Evolutionary conservation across 768 basidiomycete genomes (phyloP).

Genomic region (Hypsizygus marmoreus): DNA sequence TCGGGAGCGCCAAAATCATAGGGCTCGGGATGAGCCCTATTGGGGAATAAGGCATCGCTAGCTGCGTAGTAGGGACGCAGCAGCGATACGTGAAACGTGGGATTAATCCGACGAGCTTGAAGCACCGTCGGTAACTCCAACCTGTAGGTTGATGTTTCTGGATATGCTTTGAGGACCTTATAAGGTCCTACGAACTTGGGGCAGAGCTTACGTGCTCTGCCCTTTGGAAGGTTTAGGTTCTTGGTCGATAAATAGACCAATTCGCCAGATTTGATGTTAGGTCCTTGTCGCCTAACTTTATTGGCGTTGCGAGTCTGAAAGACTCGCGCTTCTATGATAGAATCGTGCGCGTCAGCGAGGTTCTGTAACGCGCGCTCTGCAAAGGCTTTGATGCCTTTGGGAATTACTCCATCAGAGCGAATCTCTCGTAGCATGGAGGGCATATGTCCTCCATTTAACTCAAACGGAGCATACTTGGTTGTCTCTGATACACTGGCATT

Average conservation of each 20-base stretch:
- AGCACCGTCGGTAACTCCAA: constrained; percentile 11
- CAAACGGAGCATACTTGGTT: constrained; percentile 16
- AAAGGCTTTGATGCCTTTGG: constrained; percentile 25
- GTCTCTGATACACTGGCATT: constrained; percentile 26
- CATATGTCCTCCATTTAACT: constrained; percentile 26
- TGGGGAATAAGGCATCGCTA: constrained; percentile 5
- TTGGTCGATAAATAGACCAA: constrained; percentile 36
- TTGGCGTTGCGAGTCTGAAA: constrained; percentile 34
- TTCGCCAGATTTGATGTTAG: constrained; percentile 22
- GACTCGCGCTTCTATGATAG: constrained; percentile 36
- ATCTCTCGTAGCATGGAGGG: constrained; percentile 20
- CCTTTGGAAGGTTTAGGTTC: constrained; percentile 35
- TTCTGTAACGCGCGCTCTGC: constrained; percentile 21
- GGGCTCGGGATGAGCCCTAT: constrained; percentile 10
- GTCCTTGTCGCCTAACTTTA: constrained; percentile 20
- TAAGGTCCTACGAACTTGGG: constrained; percentile 43
- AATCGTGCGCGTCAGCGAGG: constrained; percentile 34
- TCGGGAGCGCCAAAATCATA: constrained; percentile 37
- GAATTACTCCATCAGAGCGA: not conserved
- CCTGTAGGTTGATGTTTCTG: constrained; percentile 7
- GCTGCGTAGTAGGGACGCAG: constrained; percentile 19
- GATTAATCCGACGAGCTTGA: constrained; percentile 3
- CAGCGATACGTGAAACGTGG: constrained; percentile 34
- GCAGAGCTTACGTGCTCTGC: constrained; percentile 28
- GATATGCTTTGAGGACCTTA: constrained; percentile 20